Evolutionary conservation across 768 basidiomycete genomes (phyloP), one percentile per base, ranked within the genome.

Genomic region (Mycena epipterygia): DNA sequence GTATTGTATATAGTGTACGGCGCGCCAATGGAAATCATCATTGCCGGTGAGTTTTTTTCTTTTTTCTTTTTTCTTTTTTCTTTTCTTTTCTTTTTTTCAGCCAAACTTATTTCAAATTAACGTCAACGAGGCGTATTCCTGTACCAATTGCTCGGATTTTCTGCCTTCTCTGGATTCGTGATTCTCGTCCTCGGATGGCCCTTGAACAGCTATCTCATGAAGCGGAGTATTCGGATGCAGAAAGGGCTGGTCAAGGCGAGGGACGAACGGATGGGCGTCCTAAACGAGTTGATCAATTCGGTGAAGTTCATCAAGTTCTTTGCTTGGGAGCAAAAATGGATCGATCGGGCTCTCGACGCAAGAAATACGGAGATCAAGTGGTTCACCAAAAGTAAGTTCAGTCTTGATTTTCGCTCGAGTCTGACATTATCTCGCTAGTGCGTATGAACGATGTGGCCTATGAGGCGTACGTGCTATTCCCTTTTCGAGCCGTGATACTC

Each of bases 221-320:
- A 84, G 44, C 84, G 91, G 16, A 87, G 87, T 70, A 83, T 91
- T 44, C 80, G 87, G 30, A 90, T 91, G 66, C 85, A 91, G 62
- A 91, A 90, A 73, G 89, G 89, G 16, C 77, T 89, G 2, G 78
- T 88, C 27, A 84, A 84, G 29, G 90, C 93, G 0, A 81, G 91
- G 21, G 95, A 96, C 76, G 91, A 89, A 80, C 85, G 94, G 16
- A 94, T 95, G 89, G 89, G 85, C 1, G 89, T 94, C 7, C 78
- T 95, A 71, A 94, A 90, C 70, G 94, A 96, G 78, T 81, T 95
- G 25, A 91, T 95, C 70, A 87, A 88, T 27, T 89, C 90, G 11
- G 90, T 89, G 70, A 92, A 92, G 79, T 92, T 93, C 77, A 90
- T 93, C 84, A 93, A 94, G 79, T 93, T 94, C 83, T 93, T 93